phyloP scores from a whole-genome alignment of 306 rosid species.

The Sphenostylis stenocarpa region DNA sequence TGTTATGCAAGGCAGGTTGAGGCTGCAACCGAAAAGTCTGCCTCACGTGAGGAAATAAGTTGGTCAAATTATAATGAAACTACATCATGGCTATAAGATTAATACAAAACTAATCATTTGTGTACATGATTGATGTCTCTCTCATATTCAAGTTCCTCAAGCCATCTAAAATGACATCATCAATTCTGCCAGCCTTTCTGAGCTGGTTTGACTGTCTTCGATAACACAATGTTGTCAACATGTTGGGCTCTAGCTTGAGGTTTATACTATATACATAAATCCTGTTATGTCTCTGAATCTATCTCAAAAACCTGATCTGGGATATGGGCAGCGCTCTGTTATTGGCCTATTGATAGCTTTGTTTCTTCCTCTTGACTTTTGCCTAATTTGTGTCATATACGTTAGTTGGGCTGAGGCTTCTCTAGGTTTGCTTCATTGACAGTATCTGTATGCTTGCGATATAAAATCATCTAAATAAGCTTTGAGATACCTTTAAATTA shows the following conservation, averaged over 20 bases:
- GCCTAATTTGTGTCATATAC: neutral
- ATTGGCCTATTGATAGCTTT: neutral
- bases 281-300: neutral
- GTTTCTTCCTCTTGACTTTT: neutral
- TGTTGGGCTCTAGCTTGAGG: neutral
- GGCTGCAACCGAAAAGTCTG: neutral
- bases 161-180: neutral
- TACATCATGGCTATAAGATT: too few species aligned
- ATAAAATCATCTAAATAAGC: neutral
- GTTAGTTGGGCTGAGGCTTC: neutral
- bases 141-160: neutral
- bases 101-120: too few species aligned
- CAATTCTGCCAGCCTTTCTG: neutral
- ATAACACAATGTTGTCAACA: neutral
- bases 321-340: neutral
- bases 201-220: neutral
- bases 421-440: neutral
- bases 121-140: neutral
- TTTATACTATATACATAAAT: neutral
- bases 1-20: neutral
- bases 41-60: neutral
- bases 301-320: neutral
- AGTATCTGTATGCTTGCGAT: neutral
- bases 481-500: conserved; percentile 7
- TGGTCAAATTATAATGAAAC: too few species aligned